Evolutionary conservation across 2,329 filamentous ascomycete species (phyloP), one percentile per base, ranked within the genome.

Genomic region (Fusarium cyanostomum): DNA sequence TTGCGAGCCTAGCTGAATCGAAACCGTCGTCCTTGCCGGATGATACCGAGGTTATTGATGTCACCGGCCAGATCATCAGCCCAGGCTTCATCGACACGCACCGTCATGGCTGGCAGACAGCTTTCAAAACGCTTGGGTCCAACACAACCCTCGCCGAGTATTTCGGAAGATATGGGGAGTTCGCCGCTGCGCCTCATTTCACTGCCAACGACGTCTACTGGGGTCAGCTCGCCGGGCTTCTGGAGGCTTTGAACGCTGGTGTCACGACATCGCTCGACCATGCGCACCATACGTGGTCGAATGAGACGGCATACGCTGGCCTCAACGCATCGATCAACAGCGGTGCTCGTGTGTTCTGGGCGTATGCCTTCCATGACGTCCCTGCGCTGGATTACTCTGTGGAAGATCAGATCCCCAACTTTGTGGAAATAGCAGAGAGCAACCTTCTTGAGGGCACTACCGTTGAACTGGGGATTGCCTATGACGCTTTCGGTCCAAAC

Each of bases 61-160:
- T 79, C 34, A 77, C 76, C 0, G 75, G 79, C 49, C 82, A 84
- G 65, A 86, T 86, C 56, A 75, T 86, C 48, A 79, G 79, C 0
- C 82, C 84, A 0, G 84, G 85, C 8, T 86, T 87, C 70, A 75
- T 87, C 55, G 82, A 86, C 70, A 86, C 83, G 0, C 84, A 87
- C 62, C 79, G 80, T 2, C 82, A 85, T 59, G 77, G 80, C 0
- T 86, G 84, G 85, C 82, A 86, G 66, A 86, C 84, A 0, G 81
- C 77, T 9, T 79, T 81, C 65, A 84, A 83, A 65, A 85, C 84
- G 0, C 64, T 87, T 1, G 80, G 62, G 1, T 80, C 82, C 8
- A 84, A 87, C 64, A 81, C 80, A 0, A 82, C 77, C 0, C 70
- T 85, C 13, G 71, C 78, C 6, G 77, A 83, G 41, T 86, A 85